These are phyloP conservation scores for Flaveria trinervia DNA, from an alignment of 129 eudicot genomes.

Conservation along the genomic window DNA sequence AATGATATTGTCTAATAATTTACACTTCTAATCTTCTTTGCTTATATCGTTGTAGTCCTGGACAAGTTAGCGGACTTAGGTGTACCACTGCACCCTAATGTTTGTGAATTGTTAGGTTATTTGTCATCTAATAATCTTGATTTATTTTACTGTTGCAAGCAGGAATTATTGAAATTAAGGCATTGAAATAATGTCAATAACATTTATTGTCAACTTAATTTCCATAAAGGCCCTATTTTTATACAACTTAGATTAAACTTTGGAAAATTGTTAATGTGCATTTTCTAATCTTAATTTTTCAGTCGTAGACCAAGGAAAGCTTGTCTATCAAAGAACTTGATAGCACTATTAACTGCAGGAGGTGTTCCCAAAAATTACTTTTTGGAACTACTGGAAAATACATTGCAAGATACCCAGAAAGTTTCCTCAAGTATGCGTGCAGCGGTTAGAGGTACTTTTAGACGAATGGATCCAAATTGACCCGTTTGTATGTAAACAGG, in stretches of 20 bases:
- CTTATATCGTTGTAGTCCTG: background rate
- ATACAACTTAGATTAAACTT: background rate
- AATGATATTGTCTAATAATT: background rate
- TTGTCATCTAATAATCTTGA: conserved; percentile 6
- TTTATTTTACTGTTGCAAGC: background rate
- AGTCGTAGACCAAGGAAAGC: conserved; percentile 61
- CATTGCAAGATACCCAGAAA: conserved; percentile 54
- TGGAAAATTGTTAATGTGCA: conserved; percentile 16
- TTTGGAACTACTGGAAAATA: conserved; percentile 35
- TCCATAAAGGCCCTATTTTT: background rate
- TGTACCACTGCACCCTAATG: background rate
- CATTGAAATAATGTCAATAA: background rate
- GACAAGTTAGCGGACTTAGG: background rate
- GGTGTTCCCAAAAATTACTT: conserved; percentile 72
- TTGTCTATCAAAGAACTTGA: conserved; percentile 54
- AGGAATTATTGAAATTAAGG: background rate
- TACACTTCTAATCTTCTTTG: conserved; percentile 1
- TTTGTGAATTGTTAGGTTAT: background rate
- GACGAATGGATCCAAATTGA: background rate
- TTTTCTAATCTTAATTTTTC: conserved; percentile 23
- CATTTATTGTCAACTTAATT: conserved; percentile 5
- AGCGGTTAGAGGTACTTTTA: conserved; percentile 65
- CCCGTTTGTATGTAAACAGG: background rate
- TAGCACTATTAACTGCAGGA: conserved; percentile 68
- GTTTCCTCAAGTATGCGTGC: conserved; percentile 48